A percentile compares a stretch with the other conserved stretches of the same genome.
Evolutionary conservation across 2,329 filamentous ascomycete species (phyloP).

Genomic region (Sphaerulina vaccinii): DNA sequence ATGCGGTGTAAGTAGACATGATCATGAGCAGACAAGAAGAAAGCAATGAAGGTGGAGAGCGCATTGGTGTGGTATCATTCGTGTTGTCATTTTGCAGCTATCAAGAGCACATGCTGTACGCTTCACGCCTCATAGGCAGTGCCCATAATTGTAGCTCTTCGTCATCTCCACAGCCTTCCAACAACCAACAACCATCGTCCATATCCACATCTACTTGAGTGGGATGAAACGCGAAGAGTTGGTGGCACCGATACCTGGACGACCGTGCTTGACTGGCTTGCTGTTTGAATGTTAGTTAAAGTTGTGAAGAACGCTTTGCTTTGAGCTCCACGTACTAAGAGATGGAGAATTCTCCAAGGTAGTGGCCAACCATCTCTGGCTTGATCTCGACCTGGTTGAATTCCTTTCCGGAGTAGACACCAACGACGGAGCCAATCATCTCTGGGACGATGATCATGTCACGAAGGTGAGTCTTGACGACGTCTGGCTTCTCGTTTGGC

Average conservation of each 20-base stretch:
- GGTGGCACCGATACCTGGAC: constrained; percentile 99
- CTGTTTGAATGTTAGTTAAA: constrained; percentile 62
- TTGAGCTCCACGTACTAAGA: constrained; percentile 72
- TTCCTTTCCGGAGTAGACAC: constrained; percentile 99
- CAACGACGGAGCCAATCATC: constrained; percentile 98
- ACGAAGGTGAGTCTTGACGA: constrained; percentile 98
- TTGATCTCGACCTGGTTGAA: constrained; percentile 99
- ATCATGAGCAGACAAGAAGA: no score
- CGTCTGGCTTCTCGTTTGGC: constrained; percentile 99
- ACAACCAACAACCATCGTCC: no score
- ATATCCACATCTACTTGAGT: constrained; percentile 71
- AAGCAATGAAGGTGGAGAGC: no score
- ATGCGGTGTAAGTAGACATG: no score
- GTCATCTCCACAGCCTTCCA: no score
- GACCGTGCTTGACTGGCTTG: constrained; percentile 99
- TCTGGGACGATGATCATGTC: constrained; percentile 99
- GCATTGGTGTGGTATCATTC: neutral
- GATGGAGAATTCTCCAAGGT: constrained; percentile 99
- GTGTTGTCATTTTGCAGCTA: constrained; percentile 6
- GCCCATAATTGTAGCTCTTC: no score
- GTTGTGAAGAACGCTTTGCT: neutral
- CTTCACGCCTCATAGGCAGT: neutral
- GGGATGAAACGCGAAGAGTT: constrained; percentile 99
- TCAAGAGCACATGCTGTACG: constrained; percentile 1
- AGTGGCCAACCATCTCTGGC: constrained; percentile 99